phyloP scores from a whole-genome alignment of 2,329 filamentous ascomycete species.

The Thielaviopsis cerberus region DNA sequence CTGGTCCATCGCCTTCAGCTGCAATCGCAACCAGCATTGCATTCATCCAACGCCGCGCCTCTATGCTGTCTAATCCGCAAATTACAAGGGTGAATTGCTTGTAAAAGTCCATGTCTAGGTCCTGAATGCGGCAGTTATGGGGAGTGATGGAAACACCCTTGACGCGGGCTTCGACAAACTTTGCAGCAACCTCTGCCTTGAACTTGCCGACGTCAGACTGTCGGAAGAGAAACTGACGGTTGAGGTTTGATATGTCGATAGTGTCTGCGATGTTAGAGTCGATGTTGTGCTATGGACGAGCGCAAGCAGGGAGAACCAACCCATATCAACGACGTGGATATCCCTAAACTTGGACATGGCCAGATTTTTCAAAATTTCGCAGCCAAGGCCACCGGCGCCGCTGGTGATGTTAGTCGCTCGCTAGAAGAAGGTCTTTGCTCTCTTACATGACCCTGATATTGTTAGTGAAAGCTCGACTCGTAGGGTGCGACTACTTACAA shows the following conservation, averaged over 20 bases:
- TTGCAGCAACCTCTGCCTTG: slow-evolving; percentile 83
- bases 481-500: slow-evolving; percentile 32
- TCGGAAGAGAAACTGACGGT: slow-evolving; percentile 92
- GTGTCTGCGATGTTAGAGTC: slow-evolving; percentile 42
- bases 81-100: slow-evolving; percentile 90
- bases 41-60: slow-evolving; percentile 97
- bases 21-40: slow-evolving; percentile 81
- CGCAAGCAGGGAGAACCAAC: slow-evolving; percentile 26
- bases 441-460: slow-evolving; percentile 31
- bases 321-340: slow-evolving; percentile 99
- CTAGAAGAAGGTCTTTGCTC: slow-evolving; percentile 13
- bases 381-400: slow-evolving; percentile 83
- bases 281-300: not conserved
- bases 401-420: slow-evolving; percentile 26
- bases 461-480: not conserved
- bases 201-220: slow-evolving; percentile 77
- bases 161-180: slow-evolving; percentile 77
- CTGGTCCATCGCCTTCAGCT: slow-evolving; percentile 53
- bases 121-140: slow-evolving; percentile 87
- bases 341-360: slow-evolving; percentile 89
- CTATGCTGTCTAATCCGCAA: slow-evolving; percentile 89
- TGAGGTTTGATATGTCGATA: slow-evolving; percentile 95
- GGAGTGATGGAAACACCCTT: slow-evolving; percentile 83
- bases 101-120: slow-evolving; percentile 91
- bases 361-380: slow-evolving; percentile 90